These are phyloP conservation scores for Naumovozyma dairenensis DNA, from an alignment of 805 yeast species.

Conservation along the genomic window DNA sequence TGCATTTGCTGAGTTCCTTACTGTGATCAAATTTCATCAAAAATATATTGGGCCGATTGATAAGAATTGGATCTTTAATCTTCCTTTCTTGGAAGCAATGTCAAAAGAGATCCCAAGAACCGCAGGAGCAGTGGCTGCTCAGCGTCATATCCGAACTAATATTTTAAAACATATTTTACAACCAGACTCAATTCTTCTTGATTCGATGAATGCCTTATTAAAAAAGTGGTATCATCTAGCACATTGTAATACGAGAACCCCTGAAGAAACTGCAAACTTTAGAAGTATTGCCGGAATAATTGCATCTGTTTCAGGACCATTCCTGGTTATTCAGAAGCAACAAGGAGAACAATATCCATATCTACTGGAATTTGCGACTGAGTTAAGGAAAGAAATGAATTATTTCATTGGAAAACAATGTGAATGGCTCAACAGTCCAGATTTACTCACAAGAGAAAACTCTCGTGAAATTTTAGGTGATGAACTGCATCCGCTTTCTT, in stretches of 20 bases:
- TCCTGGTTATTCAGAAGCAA: conserved; percentile 30
- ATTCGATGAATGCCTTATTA: conserved; percentile 30
- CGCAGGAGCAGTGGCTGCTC: conserved; percentile 59
- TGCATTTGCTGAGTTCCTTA: conserved; percentile 27
- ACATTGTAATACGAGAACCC: conserved; percentile 8
- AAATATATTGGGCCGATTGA: conserved; percentile 18
- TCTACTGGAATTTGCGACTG: conserved; percentile 16
- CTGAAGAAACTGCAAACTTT: conserved; percentile 37
- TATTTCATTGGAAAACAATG: conserved; percentile 42
- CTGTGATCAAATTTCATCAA: conserved; percentile 22
- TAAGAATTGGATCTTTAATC: conserved; percentile 22
- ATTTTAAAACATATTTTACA: conserved; percentile 17
- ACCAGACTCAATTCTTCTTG: conserved; percentile 21
- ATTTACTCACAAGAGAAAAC: conserved; percentile 50
- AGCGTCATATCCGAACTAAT: conserved; percentile 47
- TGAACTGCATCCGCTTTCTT: conserved; percentile 49
- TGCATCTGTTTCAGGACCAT: conserved; percentile 58
- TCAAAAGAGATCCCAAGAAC: conserved; percentile 51
- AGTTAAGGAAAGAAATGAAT: conserved; percentile 30
- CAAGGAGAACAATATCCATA: conserved; percentile 4
- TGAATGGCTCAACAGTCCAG: conserved; percentile 35
- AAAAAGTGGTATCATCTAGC: conserved; percentile 20
- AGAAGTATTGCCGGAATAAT: conserved; percentile 62
- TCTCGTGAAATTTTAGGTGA: conserved; percentile 57
- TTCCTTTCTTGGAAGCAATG: conserved; percentile 35